Conservation (phyloP, 176 grass and related monocot genomes). For the Aegilops bicornis region DNA sequence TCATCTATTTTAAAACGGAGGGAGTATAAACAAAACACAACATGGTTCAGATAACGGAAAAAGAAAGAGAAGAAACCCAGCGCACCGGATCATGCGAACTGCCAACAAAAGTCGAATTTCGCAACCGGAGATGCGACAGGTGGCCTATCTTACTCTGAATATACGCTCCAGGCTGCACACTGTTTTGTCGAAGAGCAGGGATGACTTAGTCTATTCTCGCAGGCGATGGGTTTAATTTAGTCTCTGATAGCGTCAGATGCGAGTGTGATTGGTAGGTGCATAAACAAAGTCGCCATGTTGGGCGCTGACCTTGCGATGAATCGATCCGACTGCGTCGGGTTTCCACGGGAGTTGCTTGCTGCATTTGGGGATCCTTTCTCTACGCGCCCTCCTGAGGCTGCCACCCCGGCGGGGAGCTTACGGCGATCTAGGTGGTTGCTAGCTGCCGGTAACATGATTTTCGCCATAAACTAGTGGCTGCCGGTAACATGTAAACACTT, state of each 20-base stretch:
- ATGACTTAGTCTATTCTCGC: background rate
- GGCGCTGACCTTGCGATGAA: constrained; percentile 21
- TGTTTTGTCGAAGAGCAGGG: background rate
- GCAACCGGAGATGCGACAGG: constrained; percentile 32
- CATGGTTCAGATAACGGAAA: background rate
- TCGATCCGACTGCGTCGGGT: constrained; percentile 34
- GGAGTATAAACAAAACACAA: background rate
- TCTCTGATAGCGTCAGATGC: background rate
- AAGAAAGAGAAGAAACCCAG: background rate
- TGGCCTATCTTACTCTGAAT: constrained; percentile 2
- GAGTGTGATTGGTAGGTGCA: background rate
- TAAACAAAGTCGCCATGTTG: constrained; percentile 12
- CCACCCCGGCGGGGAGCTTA: background rate
- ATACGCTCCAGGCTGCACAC: background rate
- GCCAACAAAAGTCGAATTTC: constrained; percentile 37
- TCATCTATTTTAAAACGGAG: no score
- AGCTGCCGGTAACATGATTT: background rate
- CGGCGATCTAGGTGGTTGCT: background rate
- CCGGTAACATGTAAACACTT: background rate
- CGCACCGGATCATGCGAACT: background rate
- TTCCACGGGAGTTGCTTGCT: constrained; percentile 32
- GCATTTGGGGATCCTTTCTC: constrained; percentile 38
- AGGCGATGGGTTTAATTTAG: background rate
- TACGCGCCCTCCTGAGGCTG: background rate
- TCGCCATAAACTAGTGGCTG: background rate